Base-by-base conservation (phyloP, 2,329 filamentous ascomycete genomes). In the Gyromitra esculenta region DNA sequence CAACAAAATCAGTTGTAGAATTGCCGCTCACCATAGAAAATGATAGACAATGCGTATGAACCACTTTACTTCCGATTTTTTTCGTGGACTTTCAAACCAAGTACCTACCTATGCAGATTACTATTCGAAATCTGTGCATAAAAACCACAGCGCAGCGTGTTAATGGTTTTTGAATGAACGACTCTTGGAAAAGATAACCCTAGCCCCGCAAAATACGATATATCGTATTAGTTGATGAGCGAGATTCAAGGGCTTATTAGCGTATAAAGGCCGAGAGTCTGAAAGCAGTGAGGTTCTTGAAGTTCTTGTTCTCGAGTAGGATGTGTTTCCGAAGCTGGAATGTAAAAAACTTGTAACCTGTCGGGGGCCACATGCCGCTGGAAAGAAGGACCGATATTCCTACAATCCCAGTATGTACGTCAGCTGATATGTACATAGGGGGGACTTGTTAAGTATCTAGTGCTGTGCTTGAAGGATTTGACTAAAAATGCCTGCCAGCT, bases 261-360 rank as follows among this genome's bases (percentile, higher is more conserved):
- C 70, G 63, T 25, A 66, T n/a, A 21, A n/a, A 57, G 37, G 9
- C 50, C 21, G 31, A 62, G 48, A 15, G 39, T 48, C 70, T 45
- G 39, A 56, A 71, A 57, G 60, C 9, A 52, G 41, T 37, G 56
- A 75, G 50, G 13, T 59, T 63, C 43, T 59, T 73, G 60, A 70
- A 18, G 64, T 74, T 45, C 45, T 48, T 35, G 6, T 56, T 25
- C 64, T 60, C 75, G 64, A 77, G 64, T 77, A 69, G 75, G 75
- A 59, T 64, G 54, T 60, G 75, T 64, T 77, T 68, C 75, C 75
- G 75, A 54, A 59, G 57, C 63, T 50, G 57, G 50, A 77, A 62
- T 39, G 71, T 35, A 43, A 52, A 39, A 39, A 63, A 45, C 11
- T 54, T 63, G 64, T n/a, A 41, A 56, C 60, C 39, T 59, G 50